Evolutionary conservation across 352 stramenopile species (phyloP).

Genomic region (Pythium utonaiense): DNA sequence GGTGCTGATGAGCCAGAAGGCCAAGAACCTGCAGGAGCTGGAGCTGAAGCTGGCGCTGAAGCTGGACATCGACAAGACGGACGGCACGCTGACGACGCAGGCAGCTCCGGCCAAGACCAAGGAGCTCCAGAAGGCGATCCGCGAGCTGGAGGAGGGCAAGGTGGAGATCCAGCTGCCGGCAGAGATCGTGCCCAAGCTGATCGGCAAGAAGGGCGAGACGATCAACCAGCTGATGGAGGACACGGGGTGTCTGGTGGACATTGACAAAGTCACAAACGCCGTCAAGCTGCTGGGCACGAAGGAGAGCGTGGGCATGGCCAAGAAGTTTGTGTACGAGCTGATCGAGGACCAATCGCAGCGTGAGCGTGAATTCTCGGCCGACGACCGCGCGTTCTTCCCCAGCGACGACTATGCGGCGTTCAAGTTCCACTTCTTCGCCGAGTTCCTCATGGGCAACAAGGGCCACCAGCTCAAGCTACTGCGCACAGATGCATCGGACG

Average conservation of each 20-base stretch:
- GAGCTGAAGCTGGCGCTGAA: slow-evolving; percentile 55
- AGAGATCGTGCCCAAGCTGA: slow-evolving; percentile 79
- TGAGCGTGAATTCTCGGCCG: slow-evolving; percentile 48
- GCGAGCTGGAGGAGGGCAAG: slow-evolving; percentile 49
- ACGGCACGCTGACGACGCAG: slow-evolving; percentile 58
- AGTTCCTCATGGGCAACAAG: slow-evolving; percentile 81
- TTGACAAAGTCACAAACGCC: slow-evolving; percentile 74
- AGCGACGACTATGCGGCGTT: slow-evolving; percentile 35
- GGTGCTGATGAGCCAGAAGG: slow-evolving; percentile 72
- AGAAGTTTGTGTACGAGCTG: slow-evolving; percentile 56
- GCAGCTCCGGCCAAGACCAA: slow-evolving; percentile 50
- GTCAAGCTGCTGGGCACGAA: slow-evolving; percentile 59
- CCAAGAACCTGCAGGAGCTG: slow-evolving; percentile 66
- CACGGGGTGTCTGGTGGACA: slow-evolving; percentile 66
- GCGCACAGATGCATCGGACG: slow-evolving; percentile 51
- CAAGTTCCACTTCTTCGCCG: slow-evolving; percentile 77
- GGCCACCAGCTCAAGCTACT: slow-evolving; percentile 61
- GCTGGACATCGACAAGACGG: slow-evolving; percentile 63
- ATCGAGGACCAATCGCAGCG: slow-evolving; percentile 61
- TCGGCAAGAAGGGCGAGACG: slow-evolving; percentile 81
- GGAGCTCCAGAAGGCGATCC: slow-evolving; percentile 49
- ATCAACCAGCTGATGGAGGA: slow-evolving; percentile 85
- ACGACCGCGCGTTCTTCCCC: slow-evolving; percentile 40
- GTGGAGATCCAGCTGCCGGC: slow-evolving; percentile 58
- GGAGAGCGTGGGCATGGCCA: slow-evolving; percentile 50